phyloP scores from a whole-genome alignment of 1,284 basidiomycete genomes.

The Irpex lacteus region DNA sequence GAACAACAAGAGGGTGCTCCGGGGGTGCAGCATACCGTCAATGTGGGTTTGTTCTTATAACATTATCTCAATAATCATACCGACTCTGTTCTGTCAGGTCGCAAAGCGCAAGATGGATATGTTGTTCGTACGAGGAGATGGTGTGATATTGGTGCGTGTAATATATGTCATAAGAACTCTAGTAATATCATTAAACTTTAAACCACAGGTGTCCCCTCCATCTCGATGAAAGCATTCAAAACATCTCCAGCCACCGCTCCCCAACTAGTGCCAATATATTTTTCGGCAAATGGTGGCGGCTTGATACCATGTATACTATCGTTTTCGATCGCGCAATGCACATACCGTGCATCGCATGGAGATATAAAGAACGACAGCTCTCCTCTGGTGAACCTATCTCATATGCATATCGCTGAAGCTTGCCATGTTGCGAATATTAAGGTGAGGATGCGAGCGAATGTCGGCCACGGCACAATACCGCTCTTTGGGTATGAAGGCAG shows the following conservation, averaged over 20 bases:
- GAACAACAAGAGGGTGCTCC: constrained; percentile 61
- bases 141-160: constrained; percentile 80
- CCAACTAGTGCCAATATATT: constrained; percentile 4
- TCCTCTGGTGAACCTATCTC: too few relatives aligned
- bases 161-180: background rate
- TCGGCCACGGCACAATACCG: too few relatives aligned
- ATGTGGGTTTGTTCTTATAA: constrained; percentile 39
- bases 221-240: constrained; percentile 35
- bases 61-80: background rate
- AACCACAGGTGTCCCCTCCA: constrained; percentile 68
- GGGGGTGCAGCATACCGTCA: constrained; percentile 55
- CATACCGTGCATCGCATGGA: background rate
- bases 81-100: constrained; percentile 47
- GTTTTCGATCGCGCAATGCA: background rate
- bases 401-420: too few relatives aligned
- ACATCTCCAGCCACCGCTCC: background rate
- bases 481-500: too few relatives aligned
- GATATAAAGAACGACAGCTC: background rate
- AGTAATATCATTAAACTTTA: constrained; percentile 11
- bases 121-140: constrained; percentile 97
- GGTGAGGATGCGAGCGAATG: too few relatives aligned
- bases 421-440: too few relatives aligned
- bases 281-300: constrained; percentile 1
- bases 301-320: background rate
- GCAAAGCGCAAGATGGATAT: constrained; percentile 96